Evolutionary conservation across 768 basidiomycete species (phyloP).

Genomic region (Sarcomyxa edulis): DNA sequence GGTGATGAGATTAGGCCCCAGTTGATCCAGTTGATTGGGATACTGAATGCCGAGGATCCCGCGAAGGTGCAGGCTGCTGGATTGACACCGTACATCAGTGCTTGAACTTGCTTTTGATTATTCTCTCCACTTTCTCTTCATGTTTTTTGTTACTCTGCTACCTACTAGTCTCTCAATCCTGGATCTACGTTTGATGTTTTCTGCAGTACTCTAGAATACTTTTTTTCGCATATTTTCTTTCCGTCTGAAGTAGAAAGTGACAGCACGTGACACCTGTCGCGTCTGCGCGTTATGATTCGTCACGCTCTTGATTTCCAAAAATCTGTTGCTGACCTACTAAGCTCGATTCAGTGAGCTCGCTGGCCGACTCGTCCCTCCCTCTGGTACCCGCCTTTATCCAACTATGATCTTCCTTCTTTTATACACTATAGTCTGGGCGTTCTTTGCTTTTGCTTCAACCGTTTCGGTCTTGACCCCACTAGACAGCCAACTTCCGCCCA

Average conservation of each 20-base stretch:
- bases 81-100: conserved; percentile 47
- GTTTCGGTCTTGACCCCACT: conserved; percentile 55
- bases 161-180: too few relatives aligned
- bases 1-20: conserved; percentile 74
- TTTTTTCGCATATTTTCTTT: neutral
- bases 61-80: conserved; percentile 80
- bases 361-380: conserved; percentile 48
- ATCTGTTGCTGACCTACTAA: too few relatives aligned
- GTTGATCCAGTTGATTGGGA: conserved; percentile 67
- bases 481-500: conserved; percentile 67
- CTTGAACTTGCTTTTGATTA: conserved; percentile 28
- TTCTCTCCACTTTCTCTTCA: conserved; percentile 1
- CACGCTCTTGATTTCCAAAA: too few relatives aligned
- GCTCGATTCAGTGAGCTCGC: conserved; percentile 41
- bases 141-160: too few relatives aligned
- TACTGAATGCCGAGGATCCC: conserved; percentile 71
- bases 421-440: conserved; percentile 32
- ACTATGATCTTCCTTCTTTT: conserved; percentile 66
- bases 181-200: conserved; percentile 3
- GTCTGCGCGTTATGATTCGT: too few relatives aligned
- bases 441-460: conserved; percentile 34
- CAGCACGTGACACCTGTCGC: too few relatives aligned
- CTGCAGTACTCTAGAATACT: neutral
- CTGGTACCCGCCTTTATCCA: conserved; percentile 41
- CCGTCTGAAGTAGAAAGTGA: conserved; percentile 1